Evolutionary conservation across 164 flowering plant genomes (phyloP), one percentile per base, ranked within the genome.

Genomic region (Hamamelis virginiana): DNA sequence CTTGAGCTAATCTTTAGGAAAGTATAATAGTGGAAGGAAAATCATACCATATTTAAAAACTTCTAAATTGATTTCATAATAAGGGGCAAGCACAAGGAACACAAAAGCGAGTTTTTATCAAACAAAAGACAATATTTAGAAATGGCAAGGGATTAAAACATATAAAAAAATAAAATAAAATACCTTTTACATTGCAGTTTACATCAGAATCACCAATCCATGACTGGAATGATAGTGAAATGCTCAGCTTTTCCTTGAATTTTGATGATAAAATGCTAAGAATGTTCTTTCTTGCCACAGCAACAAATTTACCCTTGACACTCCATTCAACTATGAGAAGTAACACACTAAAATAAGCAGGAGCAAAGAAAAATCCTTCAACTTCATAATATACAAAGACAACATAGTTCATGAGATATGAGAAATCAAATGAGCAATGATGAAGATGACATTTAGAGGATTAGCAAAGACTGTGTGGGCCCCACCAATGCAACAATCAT

Each of bases 261-360:
- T 82, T 77, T 59, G 91, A 77, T 62, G 99, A 85, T 12, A 90
- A 33, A 59, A 93, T 84, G 65, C 81, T 79, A 59, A 96, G 76
- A 58, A 21, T 68, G 45, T 78, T 79, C 72, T 80, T 78, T 70
- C 78, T 84, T 38, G 92, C 97, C 55, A 91, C 80, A 66, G 89
- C 99, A 78, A 96, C 41, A 70, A 56, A 76, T 48, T 80, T 76
- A 1, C 96, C 97, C 50, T 73, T 75, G 4, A 69, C 66, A 80
- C 92, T 83, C 97, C 94, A 89, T 60, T 81, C 97, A 82, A 89
- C 97, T 93, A 59, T 51, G 59, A 64, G 23, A 74, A 46, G 14
- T 28, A 45, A n/a, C 38, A 53, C 62, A 43, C n/a, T 18, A 23
- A 59, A 52, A 65, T 69, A 64, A 64, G 59, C 19, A 63, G 8